Evolutionary conservation across 1,139 yeast genomes (phyloP), one percentile per base, ranked within the genome.

Genomic region (Lodderomyces parapsilosis): DNA sequence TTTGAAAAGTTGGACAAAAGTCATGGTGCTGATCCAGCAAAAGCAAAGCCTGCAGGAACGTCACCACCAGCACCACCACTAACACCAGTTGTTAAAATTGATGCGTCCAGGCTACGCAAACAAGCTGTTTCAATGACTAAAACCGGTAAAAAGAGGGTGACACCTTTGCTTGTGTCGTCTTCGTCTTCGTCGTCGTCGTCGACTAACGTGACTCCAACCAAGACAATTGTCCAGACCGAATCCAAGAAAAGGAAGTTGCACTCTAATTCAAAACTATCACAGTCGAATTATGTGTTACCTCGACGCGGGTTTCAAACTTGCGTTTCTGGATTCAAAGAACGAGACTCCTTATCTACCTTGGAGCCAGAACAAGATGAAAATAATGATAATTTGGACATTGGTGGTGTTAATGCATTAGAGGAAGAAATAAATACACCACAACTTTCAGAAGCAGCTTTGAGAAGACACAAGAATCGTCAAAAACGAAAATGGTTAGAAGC

Each of bases 71-170:
- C 23, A 38, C 37, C 34, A 34, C 28, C 42, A 3, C 14, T 47
- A 32, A 40, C 36, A 39, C 38, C 39, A 6, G 24, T 43, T 17
- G 23, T 25, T 7, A 17, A 43, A 6, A 39, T 45, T 31, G 51
- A 51, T 46, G 46, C 47, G 10, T 40, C 38, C 5, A 43, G 43
- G 28, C 41, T 48, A 10, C 38, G 49, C 44, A 51, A 54, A 42
- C 49, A 53, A 38, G 45, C 47, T 25, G 58, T 83, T 2, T 77
- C 86, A 2, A 70, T 83, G 17, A 82, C 86, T 6, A 86, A 86
- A 55, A 80, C 85, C 36, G 98, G 98, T 11, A 85, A 83, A 57
- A 90, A 90, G 54, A 69, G 97, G 49, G 93, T 93, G 2, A 81
- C 96, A 0, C 98, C 99, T 0, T 74, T 83, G 43, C 66, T 91